Base-by-base conservation (phyloP, 192 early-diverging fungal genomes). In the Cladochytrium replicatum region DNA sequence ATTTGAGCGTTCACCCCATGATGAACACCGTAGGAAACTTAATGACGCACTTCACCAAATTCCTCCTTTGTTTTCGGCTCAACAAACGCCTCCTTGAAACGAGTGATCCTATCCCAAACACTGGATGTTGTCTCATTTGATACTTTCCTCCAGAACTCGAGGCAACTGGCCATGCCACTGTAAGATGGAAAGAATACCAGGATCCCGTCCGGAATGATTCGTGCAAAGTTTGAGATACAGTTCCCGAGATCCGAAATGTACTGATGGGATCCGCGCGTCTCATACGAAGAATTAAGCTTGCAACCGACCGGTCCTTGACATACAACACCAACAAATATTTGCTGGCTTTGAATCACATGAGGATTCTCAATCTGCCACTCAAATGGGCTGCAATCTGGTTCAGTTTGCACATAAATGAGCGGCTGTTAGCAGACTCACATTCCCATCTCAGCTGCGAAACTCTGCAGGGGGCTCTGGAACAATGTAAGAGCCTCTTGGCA, bases 281-380 rank as follows among this genome's bases (percentile, higher is more conserved):
- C 28, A 40, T 63, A 78, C 13, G 66, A 60, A n/a, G 74, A 78
- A n/a, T 50, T 73, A 40, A 66, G 66, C 27, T n/a, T 26, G 32
- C 6, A 29, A 6, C 32, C 64, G 24, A 29, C 58, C 23, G 62
- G 84, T 42, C 61, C 82, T 48, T 25, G 48, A 44, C 73, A 60
- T 5, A 86, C 48, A 13, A 74, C 63, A 7, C 70, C 62, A 0
- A 79, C 81, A 38, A 66, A 66, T 23, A 80, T 68, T 37, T 87
- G 83, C 4, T 63, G 46, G 0, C 58, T 40, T 2, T 70, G 56
- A 43, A 88, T 85, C 27, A 88, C 81, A 58, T 88, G 86, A 25
- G 68, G 46, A 23, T 77, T 77, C 34, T 80, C 77, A 7, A 83
- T 44, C 21, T 54, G 69, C 23, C 48, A 17, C 22, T 29, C 38